phyloP scores from a whole-genome alignment of 257 asterid species.

The Orobanche coerulescens region DNA sequence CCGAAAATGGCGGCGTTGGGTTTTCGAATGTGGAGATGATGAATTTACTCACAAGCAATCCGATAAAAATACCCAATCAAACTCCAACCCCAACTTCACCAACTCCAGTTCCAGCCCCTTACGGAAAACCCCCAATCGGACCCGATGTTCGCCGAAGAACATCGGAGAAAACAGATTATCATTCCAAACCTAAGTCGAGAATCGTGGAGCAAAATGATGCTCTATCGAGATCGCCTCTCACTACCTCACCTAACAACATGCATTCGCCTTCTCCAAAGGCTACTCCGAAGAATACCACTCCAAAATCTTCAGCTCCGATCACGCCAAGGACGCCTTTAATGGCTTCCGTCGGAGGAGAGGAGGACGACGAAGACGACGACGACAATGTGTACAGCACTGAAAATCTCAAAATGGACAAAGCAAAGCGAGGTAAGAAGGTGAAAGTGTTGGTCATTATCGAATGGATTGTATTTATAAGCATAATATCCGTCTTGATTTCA shows the following conservation, averaged over 20 bases:
- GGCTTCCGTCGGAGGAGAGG: conserved; percentile 31
- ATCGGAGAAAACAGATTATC: conserved; percentile 22
- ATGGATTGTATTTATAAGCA: conserved; percentile 37
- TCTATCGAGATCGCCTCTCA: conserved; percentile 28
- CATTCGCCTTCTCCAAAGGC: conserved; percentile 23
- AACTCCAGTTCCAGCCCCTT: conserved; percentile 10
- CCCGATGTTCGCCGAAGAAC: conserved; percentile 27
- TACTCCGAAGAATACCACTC: conserved; percentile 17
- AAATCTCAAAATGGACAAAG: conserved; percentile 14
- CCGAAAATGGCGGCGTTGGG: conserved; percentile 19
- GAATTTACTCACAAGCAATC: conserved; percentile 26
- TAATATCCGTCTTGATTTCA: conserved; percentile 29
- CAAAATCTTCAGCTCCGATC: conserved; percentile 35
- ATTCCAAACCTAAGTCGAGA: conserved; percentile 54
- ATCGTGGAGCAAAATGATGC: conserved; percentile 32
- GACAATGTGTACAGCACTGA: conserved; percentile 43
- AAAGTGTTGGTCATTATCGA: conserved; percentile 31
- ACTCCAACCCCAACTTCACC: conserved; percentile 9
- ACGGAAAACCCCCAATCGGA: conserved; percentile 31
- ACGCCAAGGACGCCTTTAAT: conserved; percentile 61
- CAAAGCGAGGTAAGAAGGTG: conserved; percentile 37
- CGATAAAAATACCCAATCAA: background rate
- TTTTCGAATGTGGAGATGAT: conserved; percentile 22
- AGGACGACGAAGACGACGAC: conserved; percentile 38
- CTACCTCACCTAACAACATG: conserved; percentile 21